Base-by-base conservation (phyloP, 208 protist genomes). In the Trypanosoma theileri region DNA sequence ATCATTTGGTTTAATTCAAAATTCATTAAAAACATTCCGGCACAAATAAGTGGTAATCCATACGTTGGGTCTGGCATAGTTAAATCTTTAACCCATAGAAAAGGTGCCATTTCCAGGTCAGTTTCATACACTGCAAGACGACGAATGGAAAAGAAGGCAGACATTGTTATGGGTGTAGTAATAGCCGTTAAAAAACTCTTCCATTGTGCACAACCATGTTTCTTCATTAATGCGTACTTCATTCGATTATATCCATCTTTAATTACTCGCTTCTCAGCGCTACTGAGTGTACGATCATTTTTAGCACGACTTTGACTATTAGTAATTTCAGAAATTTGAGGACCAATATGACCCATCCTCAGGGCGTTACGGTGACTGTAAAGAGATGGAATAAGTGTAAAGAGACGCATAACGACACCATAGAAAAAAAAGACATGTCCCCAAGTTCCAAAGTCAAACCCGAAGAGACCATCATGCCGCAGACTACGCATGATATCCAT, bases 1-100 rank as follows among this genome's bases (percentile, higher is more conserved):
- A 96, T 91, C 69, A 78, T 83, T 76, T 92, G 85, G 44, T 92
- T 93, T 74, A 96, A 66, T 70, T 96, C 90, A 72, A 96, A 93
- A 74, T 96, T 96, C 26, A 89, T 21, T 16, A 96, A 66, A 74
- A 96, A 96, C 84, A 96, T 91, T 28, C 67, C 67, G 0, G 87
- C 77, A 75, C 90, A 96, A 59, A 93, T 89, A 55, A 81, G 31
- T 2, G 90, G 90, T 13, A 96, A 81, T 26, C 74, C 40, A 73
- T 86, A 92, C 17, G 86, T 93, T 3, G 90, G 88, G 78, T 96
- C 90, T 12, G 90, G 90, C 87, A 96, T 88, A 16, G 87, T 93
- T 55, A 96, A 62, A 69, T 96, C 90, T 26, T 67, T 76, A 28
- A 93, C 71, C 88, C 90, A 96, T 56, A 96, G 71, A 58, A 93